phyloP scores from a whole-genome alignment of 129 eudicot species.

The Helianthus annuus region HanXRQr2.0-SUNRISE NC_035443.2:165782865-165783364 shows the following conservation, averaged over 20 bases:
- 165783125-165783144: constrained; percentile 27
- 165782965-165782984: constrained; percentile 89
- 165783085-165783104: constrained; percentile 50
- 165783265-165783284: constrained; percentile 30
- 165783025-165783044: constrained; percentile 81
- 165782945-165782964: constrained; percentile 54
- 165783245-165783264: constrained; percentile 21
- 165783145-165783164: constrained; percentile 18
- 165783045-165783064: constrained; percentile 79
- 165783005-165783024: constrained; percentile 86
- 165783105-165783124: neutral
- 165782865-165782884: too few relatives aligned
- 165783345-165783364: too few relatives aligned
- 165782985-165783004: constrained; percentile 62
- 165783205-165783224: constrained; percentile 3
- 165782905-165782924: constrained; percentile 16
- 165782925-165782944: constrained; percentile 24
- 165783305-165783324: neutral
- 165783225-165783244: constrained; percentile 23
- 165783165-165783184: constrained; percentile 3
- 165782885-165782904: too few relatives aligned
- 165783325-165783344: too few relatives aligned
- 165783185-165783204: constrained; percentile 12
- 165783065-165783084: constrained; percentile 78
- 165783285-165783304: constrained; percentile 22